Evolutionary conservation across 2,329 filamentous ascomycete species (phyloP).

Genomic region (Pseudogymnoascus sp.): DNA sequence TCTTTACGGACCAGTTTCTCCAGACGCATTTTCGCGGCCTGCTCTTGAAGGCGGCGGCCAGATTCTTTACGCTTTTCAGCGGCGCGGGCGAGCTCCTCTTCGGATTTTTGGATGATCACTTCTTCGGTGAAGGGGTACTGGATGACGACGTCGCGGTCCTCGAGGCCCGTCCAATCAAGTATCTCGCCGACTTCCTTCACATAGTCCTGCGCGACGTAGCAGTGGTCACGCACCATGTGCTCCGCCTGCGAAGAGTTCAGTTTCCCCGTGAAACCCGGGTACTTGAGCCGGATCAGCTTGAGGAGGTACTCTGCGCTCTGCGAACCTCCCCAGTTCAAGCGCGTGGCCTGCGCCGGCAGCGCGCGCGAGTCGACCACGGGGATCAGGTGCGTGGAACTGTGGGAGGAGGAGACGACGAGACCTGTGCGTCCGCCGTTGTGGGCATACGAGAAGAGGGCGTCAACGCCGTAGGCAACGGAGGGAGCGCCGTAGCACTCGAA

Average conservation of each 20-base stretch:
- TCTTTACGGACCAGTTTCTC: slow-evolving; percentile 95
- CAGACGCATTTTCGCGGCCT: slow-evolving; percentile 93
- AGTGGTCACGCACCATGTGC: slow-evolving; percentile 77
- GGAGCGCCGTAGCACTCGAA: slow-evolving; percentile 94
- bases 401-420: slow-evolving; percentile 81
- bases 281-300: slow-evolving; percentile 84
- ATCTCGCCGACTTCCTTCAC: slow-evolving; percentile 66
- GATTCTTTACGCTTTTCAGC: slow-evolving; percentile 94
- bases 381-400: slow-evolving; percentile 91
- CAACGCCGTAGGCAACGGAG: slow-evolving; percentile 86
- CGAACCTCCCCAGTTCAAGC: slow-evolving; percentile 90
- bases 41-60: slow-evolving; percentile 81
- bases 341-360: slow-evolving; percentile 72
- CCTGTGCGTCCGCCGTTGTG: slow-evolving; percentile 80
- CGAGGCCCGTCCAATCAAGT: slow-evolving; percentile 84
- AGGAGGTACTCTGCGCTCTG: slow-evolving; percentile 86
- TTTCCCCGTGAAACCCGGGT: slow-evolving; percentile 80
- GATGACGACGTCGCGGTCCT: slow-evolving; percentile 79
- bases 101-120: slow-evolving; percentile 79
- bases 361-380: slow-evolving; percentile 83
- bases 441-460: slow-evolving; percentile 90
- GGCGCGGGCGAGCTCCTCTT: slow-evolving; percentile 82
- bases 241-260: slow-evolving; percentile 82
- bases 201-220: slow-evolving; percentile 80
- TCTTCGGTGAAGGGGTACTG: slow-evolving; percentile 94